Percentiles rank a stretch among this genome's conserved stretches.
These are phyloP conservation scores for Aspergillus brasiliensis DNA, from an alignment of 2,329 filamentous ascomycete species.

Conservation along the genomic window DNA sequence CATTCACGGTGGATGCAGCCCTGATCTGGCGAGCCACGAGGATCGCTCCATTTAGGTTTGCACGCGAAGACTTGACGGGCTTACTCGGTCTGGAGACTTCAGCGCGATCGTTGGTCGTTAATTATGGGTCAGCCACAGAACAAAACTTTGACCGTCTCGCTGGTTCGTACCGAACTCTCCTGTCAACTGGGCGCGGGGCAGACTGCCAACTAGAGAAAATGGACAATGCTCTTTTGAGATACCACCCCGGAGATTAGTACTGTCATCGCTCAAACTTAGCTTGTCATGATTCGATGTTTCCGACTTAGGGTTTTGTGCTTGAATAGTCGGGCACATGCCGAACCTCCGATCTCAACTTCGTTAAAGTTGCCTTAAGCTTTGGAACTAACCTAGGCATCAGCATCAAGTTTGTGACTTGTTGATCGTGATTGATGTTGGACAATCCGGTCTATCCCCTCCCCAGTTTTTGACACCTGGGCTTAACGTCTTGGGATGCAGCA, in stretches of 20 bases:
- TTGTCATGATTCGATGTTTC: background rate
- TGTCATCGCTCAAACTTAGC: conserved; percentile 7
- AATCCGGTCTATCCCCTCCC: no score
- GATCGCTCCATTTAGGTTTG: conserved; percentile 10
- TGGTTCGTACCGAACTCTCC: conserved; percentile 16
- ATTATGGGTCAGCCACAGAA: background rate
- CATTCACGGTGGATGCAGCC: conserved; percentile 6
- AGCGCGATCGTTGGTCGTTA: background rate
- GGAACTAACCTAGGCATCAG: background rate
- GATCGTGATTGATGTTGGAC: background rate
- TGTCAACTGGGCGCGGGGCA: conserved; percentile 1
- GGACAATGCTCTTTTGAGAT: conserved; percentile 17
- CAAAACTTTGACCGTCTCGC: conserved; percentile 7
- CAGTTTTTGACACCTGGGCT: background rate
- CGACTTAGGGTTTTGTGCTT: background rate
- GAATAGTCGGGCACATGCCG: background rate
- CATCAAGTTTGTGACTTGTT: background rate
- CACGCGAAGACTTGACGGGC: conserved; percentile 9
- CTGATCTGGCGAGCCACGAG: conserved; percentile 17
- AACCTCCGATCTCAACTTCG: background rate
- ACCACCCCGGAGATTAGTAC: conserved; percentile 14
- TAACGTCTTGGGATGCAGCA: background rate
- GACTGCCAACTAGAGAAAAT: conserved; percentile 16
- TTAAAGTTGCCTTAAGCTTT: conserved; percentile 1
- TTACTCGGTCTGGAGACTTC: conserved; percentile 11